Percentiles rank a stretch among this genome's conserved stretches.
phyloP scores from a whole-genome alignment of 148 eudicot genomes.

The Arctostaphylos glauca region DNA sequence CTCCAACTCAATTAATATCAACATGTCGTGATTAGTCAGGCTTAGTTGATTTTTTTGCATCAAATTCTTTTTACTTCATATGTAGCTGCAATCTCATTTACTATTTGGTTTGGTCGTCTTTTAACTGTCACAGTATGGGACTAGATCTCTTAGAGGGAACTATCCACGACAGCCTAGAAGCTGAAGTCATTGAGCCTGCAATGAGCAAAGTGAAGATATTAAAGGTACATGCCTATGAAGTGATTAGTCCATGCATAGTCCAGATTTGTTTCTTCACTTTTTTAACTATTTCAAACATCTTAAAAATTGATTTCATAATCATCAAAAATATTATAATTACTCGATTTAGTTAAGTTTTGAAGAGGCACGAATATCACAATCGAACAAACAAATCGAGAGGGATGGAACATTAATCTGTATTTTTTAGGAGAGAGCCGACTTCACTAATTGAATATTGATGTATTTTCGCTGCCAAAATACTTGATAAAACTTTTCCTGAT shows the following conservation, averaged over 20 bases:
- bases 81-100: not conserved
- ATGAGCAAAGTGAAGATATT: conserved; percentile 98
- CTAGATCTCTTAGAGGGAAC: conserved; percentile 75
- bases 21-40: too few relatives aligned
- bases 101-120: conserved; percentile 11
- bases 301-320: too few relatives aligned
- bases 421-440: not conserved
- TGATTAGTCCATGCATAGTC: not conserved
- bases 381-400: too few relatives aligned
- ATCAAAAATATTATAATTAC: too few relatives aligned
- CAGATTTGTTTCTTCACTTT: too few relatives aligned
- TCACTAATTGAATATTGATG: not conserved
- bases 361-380: too few relatives aligned
- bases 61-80: not conserved
- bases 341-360: too few relatives aligned
- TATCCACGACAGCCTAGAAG: conserved; percentile 83
- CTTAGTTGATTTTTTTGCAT: not conserved
- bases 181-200: conserved; percentile 93
- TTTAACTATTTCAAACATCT: too few relatives aligned
- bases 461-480: not conserved
- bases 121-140: conserved; percentile 59
- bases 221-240: conserved; percentile 41
- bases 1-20: too few relatives aligned
- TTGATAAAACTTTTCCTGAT: not conserved
- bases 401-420: not conserved